Evolutionary conservation across 768 basidiomycete genomes (phyloP).

Genomic region (Boletus coccyginus): DNA sequence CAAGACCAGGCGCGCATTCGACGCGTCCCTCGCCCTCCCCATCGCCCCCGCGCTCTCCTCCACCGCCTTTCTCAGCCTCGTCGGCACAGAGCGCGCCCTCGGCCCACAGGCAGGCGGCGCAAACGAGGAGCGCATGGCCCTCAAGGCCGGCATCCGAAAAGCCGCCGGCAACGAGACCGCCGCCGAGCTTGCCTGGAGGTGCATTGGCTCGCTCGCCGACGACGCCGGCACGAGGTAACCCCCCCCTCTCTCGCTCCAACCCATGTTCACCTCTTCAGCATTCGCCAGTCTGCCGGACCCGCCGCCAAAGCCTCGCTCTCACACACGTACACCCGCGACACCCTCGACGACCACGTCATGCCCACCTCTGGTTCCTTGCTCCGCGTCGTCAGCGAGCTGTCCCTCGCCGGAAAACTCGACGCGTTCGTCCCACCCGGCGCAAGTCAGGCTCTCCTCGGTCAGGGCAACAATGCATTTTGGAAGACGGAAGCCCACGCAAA

Average conservation of each 20-base stretch:
- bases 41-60: constrained; percentile 61
- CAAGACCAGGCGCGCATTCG: constrained; percentile 80
- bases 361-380: constrained; percentile 24
- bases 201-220: constrained; percentile 67
- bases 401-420: constrained; percentile 21
- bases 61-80: constrained; percentile 66
- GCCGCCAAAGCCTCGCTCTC: constrained; percentile 80
- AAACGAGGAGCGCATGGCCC: constrained; percentile 41
- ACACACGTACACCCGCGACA: constrained; percentile 71
- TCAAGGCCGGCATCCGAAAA: constrained; percentile 63
- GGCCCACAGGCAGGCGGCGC: constrained; percentile 25
- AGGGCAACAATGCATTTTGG: constrained; percentile 27
- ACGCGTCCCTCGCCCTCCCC: constrained; percentile 64
- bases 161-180: constrained; percentile 63
- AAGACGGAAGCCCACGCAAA: constrained; percentile 21
- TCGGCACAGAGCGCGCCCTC: constrained; percentile 78
- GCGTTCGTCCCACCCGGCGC: constrained; percentile 7
- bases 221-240: constrained; percentile 77
- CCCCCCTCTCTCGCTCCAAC: neutral
- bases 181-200: constrained; percentile 80
- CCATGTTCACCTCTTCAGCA: constrained; percentile 42
- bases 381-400: constrained; percentile 21
- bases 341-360: constrained; percentile 26
- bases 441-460: constrained; percentile 14
- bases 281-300: constrained; percentile 80